A percentile compares a stretch with the other conserved stretches of the same genome.
Conservation (phyloP, 2,329 filamentous ascomycete genomes). For the Cordyceps cicadae region DNA sequence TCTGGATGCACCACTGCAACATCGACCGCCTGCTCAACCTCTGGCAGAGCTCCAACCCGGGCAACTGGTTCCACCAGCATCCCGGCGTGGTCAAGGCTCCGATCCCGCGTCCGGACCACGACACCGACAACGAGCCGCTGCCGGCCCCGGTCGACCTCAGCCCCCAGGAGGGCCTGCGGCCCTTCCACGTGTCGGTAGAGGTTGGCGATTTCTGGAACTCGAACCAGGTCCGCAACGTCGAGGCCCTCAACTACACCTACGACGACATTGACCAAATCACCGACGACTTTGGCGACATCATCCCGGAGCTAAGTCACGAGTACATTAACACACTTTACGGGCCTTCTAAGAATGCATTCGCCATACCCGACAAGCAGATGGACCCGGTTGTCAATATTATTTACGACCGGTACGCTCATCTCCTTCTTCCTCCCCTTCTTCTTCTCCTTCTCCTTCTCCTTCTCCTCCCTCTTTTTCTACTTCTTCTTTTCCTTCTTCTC, state of each 20-base stretch:
- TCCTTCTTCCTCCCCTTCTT: no score
- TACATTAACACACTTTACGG: neutral
- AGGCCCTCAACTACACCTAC: neutral
- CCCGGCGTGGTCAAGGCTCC: no score
- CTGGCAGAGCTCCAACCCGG: neutral
- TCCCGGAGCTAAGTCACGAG: neutral
- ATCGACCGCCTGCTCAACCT: neutral
- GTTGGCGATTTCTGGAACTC: neutral
- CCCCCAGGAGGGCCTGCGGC: neutral
- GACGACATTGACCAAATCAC: neutral
- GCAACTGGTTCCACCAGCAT: neutral
- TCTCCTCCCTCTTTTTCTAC: no score
- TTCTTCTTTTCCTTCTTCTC: no score
- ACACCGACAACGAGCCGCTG: no score
- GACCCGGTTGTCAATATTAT: neutral
- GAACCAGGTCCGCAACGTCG: neutral
- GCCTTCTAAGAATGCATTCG: neutral
- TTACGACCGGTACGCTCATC: neutral
- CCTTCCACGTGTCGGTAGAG: neutral
- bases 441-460: neutral
- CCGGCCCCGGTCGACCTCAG: neutral
- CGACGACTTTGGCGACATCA: neutral
- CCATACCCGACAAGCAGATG: neutral
- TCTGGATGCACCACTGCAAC: slow-evolving; percentile 51
- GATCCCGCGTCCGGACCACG: no score